Percentiles rank a stretch among this genome's conserved stretches.
Conservation (phyloP, 2,329 filamentous ascomycete species). For the Ophiostoma novo-ulmi region DNA sequence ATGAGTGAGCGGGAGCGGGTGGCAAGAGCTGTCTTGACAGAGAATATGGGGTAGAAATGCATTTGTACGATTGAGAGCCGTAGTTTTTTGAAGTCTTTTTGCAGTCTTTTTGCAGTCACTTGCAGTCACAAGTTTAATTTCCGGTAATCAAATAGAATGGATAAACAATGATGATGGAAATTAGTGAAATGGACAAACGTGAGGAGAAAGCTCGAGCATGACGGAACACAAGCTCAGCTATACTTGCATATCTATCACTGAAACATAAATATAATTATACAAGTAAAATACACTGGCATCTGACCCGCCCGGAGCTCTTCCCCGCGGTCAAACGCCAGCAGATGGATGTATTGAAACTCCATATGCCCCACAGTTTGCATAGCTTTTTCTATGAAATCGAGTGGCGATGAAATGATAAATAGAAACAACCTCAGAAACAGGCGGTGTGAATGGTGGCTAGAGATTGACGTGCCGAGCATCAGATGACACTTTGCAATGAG, state of each 20-base stretch:
- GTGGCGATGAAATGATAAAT: neutral
- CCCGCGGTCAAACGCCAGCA: conserved; percentile 17
- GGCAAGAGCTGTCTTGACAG: neutral
- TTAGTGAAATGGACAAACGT: neutral
- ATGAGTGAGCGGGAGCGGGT: neutral
- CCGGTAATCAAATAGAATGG: no score
- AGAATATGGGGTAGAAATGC: neutral
- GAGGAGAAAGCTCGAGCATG: neutral
- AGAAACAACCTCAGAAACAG: conserved; percentile 7
- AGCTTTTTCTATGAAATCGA: neutral
- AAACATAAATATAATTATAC: neutral
- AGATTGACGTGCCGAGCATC: neutral
- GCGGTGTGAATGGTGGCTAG: conserved; percentile 16
- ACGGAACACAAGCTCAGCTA: no score
- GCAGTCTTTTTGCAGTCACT: no score
- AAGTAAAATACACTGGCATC: neutral
- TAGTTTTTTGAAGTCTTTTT: neutral
- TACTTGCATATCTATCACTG: neutral
- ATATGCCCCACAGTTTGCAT: neutral
- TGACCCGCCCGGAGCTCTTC: conserved; percentile 20
- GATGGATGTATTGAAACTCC: neutral
- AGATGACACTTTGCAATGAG: neutral
- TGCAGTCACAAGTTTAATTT: no score
- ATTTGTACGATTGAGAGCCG: neutral
- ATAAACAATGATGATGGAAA: no score